These are phyloP conservation scores for Aphanomyces invadans DNA, from an alignment of 352 stramenopile species.

Conservation along the genomic window DNA sequence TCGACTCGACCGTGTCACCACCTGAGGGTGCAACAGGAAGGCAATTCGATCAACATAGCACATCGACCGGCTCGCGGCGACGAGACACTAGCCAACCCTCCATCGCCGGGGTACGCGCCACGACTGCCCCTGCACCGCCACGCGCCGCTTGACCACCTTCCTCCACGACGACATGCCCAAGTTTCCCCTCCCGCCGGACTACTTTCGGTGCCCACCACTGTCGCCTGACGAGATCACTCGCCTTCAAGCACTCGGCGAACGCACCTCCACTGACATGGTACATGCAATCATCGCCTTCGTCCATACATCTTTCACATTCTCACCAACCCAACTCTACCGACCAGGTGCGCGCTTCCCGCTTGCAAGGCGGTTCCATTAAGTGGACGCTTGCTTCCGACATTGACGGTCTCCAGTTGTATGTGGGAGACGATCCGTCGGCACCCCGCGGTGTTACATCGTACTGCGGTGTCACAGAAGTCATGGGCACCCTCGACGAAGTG, in stretches of 20 bases:
- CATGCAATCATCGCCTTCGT: neutral
- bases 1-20: too few species aligned
- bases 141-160: too few species aligned
- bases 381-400: slow-evolving; percentile 16
- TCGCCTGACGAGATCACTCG: neutral
- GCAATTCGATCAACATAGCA: too few species aligned
- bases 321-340: too few species aligned
- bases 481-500: slow-evolving; percentile 13
- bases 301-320: too few species aligned
- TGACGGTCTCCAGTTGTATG: slow-evolving; percentile 7
- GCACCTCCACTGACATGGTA: slow-evolving; percentile 6
- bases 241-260: neutral
- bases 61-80: too few species aligned
- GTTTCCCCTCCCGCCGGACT: slow-evolving; percentile 59
- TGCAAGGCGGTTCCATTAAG: slow-evolving; percentile 4
- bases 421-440: neutral
- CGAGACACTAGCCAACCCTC: too few species aligned
- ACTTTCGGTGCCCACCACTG: slow-evolving; percentile 52
- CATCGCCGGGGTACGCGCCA: too few species aligned
- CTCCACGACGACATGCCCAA: too few species aligned
- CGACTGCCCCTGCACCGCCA: too few species aligned
- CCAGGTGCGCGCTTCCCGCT: neutral
- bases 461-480: slow-evolving; percentile 1
- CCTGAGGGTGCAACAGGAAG: too few species aligned
- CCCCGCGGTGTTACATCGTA: neutral